phyloP scores from a whole-genome alignment of 169 alveolate species.

The Cryptosporidium ryanae region DNA sequence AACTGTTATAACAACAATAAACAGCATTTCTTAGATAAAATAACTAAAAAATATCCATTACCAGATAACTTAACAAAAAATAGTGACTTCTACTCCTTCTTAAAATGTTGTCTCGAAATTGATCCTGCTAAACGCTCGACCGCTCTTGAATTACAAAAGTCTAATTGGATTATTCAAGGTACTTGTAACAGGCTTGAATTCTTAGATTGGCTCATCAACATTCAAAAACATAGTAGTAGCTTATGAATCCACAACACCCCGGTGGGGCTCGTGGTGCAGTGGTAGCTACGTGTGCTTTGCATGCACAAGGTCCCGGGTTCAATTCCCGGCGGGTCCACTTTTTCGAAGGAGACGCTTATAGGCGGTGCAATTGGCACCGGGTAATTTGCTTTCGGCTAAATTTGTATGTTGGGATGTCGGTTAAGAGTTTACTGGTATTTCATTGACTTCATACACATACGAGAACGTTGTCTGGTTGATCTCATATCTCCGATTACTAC shows the following conservation, averaged over 20 bases:
- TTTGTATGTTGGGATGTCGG: too few species aligned
- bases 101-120: conserved; percentile 37
- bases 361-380: neutral
- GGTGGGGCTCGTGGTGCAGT: conserved; percentile 77
- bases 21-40: conserved; percentile 22
- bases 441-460: too few species aligned
- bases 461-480: too few species aligned
- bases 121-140: conserved; percentile 61
- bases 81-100: conserved; percentile 40
- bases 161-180: conserved; percentile 45
- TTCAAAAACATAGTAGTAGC: conserved; percentile 12
- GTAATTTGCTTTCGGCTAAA: neutral
- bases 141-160: conserved; percentile 45
- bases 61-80: conserved; percentile 20
- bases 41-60: conserved; percentile 47
- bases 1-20: neutral
- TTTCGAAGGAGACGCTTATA: neutral
- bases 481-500: too few species aligned
- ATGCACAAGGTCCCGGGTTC: conserved; percentile 78
- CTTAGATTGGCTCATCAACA: conserved; percentile 15
- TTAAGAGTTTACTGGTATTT: too few species aligned
- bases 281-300: conserved; percentile 78
- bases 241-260: neutral
- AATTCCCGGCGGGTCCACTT: conserved; percentile 77
- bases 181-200: conserved; percentile 51